Percentiles rank a stretch among this genome's conserved stretches.
phyloP scores from a whole-genome alignment of 805 yeast species.

The Metschnikowia shivogae region DNA sequence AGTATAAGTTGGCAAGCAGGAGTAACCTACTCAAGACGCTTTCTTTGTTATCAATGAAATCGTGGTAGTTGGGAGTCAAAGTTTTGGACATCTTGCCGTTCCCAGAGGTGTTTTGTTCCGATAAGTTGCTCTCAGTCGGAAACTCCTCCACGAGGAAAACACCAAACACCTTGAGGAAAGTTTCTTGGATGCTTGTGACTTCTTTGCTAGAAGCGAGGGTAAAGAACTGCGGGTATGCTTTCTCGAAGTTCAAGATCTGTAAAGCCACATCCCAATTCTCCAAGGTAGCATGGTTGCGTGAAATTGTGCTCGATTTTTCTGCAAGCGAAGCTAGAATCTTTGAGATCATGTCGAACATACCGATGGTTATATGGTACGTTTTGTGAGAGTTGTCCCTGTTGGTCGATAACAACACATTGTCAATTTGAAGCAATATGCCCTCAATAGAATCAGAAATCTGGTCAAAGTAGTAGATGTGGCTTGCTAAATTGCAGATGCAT shows the following conservation, averaged over 20 bases:
- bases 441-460: conserved; percentile 80
- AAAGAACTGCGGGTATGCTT: conserved; percentile 9
- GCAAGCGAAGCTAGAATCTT: conserved; percentile 30
- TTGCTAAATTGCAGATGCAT: conserved; percentile 66
- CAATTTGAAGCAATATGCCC: conserved; percentile 52
- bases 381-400: conserved; percentile 9
- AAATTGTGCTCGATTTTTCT: conserved; percentile 32
- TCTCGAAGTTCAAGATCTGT: conserved; percentile 24
- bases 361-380: conserved; percentile 21
- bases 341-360: conserved; percentile 30
- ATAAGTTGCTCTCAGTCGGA: conserved; percentile 23
- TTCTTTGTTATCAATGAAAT: conserved; percentile 38
- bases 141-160: conserved; percentile 26
- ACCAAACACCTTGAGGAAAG: conserved; percentile 37
- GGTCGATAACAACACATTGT: conserved; percentile 22
- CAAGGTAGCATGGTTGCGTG: conserved; percentile 40
- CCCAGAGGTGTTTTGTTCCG: conserved; percentile 8
- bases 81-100: conserved; percentile 15
- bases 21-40: conserved; percentile 41
- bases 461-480: conserved; percentile 79
- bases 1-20: conserved; percentile 31
- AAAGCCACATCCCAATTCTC: conserved; percentile 44
- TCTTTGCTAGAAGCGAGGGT: conserved; percentile 18
- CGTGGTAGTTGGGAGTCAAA: conserved; percentile 38
- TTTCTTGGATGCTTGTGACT: conserved; percentile 31